A percentile compares a stretch with the other conserved stretches of the same genome.
These are phyloP conservation scores for Neurospora terricola DNA, from an alignment of 495 filamentous ascomycete genomes.

Conservation along the genomic window DNA sequence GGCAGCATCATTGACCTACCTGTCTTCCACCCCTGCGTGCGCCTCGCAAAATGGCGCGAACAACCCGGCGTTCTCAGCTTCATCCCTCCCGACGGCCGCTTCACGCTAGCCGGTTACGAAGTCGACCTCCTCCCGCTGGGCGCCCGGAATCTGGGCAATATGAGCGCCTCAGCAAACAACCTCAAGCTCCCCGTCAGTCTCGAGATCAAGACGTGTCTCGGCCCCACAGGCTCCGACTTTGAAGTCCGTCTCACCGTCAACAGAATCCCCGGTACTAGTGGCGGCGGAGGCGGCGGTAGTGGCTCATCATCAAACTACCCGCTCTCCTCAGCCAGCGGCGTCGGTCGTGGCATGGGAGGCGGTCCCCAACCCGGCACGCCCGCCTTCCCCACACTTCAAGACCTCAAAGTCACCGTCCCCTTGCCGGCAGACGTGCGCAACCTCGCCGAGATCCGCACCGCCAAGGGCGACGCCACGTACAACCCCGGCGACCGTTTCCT, in stretches of 20 bases:
- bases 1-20: conserved; percentile 70
- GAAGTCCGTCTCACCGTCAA: conserved; percentile 71
- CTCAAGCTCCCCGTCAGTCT: conserved; percentile 73
- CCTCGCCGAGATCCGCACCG: conserved; percentile 74
- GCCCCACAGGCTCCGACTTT: conserved; percentile 67
- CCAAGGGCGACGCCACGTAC: conserved; percentile 76
- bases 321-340: neutral
- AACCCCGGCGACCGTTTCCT: conserved; percentile 58
- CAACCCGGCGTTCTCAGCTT: conserved; percentile 86
- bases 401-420: conserved; percentile 71
- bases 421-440: conserved; percentile 74
- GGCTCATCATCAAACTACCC: neutral
- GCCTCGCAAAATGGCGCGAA: conserved; percentile 76
- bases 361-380: conserved; percentile 32
- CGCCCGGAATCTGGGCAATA: conserved; percentile 28
- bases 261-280: conserved; percentile 47
- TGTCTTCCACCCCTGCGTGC: conserved; percentile 93
- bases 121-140: conserved; percentile 72
- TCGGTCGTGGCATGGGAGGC: conserved; percentile 19
- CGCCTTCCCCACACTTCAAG: conserved; percentile 59
- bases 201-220: conserved; percentile 72
- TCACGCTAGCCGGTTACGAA: conserved; percentile 89
- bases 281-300: conserved; percentile 25
- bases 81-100: conserved; percentile 90
- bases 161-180: conserved; percentile 34